Conservation (phyloP, 768 basidiomycete species). For the Dioszegia hungarica region DNA sequence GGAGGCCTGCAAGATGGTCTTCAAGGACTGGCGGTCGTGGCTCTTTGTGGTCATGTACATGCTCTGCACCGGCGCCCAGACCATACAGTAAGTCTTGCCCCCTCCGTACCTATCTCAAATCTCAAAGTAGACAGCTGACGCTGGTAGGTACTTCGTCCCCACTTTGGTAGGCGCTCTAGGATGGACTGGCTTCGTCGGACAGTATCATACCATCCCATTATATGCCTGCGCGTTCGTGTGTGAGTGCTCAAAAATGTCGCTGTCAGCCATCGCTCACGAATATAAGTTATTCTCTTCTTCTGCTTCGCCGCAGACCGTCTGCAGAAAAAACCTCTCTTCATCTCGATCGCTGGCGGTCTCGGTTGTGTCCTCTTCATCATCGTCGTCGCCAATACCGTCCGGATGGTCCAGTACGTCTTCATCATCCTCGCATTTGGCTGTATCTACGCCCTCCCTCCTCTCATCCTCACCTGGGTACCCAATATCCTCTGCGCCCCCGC, state of each 20-base stretch:
- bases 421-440: slow-evolving; percentile 47
- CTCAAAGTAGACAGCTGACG: no score
- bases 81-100: slow-evolving; percentile 33
- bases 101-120: slow-evolving; percentile 24
- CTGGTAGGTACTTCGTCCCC: slow-evolving; percentile 46
- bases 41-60: slow-evolving; percentile 40
- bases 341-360: slow-evolving; percentile 22
- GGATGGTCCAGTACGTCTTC: slow-evolving; percentile 44
- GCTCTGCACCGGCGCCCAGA: slow-evolving; percentile 48
- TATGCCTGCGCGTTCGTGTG: slow-evolving; percentile 30
- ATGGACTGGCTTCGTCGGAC: slow-evolving; percentile 41
- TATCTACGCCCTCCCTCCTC: slow-evolving; percentile 43
- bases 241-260: no score
- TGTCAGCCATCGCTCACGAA: no score
- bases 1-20: slow-evolving; percentile 30
- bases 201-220: slow-evolving; percentile 48
- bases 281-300: slow-evolving; percentile 34
- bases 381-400: slow-evolving; percentile 22
- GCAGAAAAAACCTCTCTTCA: slow-evolving; percentile 43
- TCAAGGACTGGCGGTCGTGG: slow-evolving; percentile 32
- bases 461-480: slow-evolving; percentile 47
- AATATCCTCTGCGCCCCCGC: slow-evolving; percentile 45
- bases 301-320: slow-evolving; percentile 43
- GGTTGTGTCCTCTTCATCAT: slow-evolving; percentile 44
- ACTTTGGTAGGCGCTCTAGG: slow-evolving; percentile 38